phyloP scores from a whole-genome alignment of 2,329 filamentous ascomycete genomes.

The Sclerotiophoma versabilis region DNA sequence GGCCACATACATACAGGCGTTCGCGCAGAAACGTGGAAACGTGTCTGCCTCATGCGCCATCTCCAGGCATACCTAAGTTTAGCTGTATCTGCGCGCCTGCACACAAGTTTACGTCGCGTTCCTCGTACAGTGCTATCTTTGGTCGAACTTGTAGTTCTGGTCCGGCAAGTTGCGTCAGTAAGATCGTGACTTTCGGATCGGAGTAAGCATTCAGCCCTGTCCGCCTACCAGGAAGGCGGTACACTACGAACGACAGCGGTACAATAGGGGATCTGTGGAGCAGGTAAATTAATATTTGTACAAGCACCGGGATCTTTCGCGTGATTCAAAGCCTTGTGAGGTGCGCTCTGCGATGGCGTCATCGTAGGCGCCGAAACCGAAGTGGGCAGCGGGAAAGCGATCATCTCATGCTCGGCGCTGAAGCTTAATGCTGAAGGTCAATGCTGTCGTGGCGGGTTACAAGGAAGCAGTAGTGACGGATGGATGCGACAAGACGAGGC shows the following conservation, averaged over 20 bases:
- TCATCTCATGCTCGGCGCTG: neutral
- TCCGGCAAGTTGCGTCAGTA: conserved; percentile 11
- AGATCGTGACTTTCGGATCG: neutral
- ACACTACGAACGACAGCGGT: neutral
- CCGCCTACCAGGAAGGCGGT: neutral
- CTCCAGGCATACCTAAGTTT: conserved; percentile 15
- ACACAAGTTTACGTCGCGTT: conserved; percentile 38
- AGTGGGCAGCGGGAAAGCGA: no score
- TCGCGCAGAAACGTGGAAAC: conserved; percentile 1
- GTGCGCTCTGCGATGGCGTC: neutral
- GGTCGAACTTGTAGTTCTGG: conserved; percentile 1
- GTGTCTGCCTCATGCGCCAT: conserved; percentile 28
- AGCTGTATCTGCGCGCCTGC: conserved; percentile 17
- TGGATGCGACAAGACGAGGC: neutral
- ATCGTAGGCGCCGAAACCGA: no score
- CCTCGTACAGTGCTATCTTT: conserved; percentile 20
- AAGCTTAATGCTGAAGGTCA: neutral
- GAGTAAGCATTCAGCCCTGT: conserved; percentile 12
- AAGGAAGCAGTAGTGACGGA: neutral
- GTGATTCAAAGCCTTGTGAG: neutral
- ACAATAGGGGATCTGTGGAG: no score
- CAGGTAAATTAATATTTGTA: no score
- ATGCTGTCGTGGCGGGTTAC: neutral
- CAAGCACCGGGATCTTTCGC: neutral
- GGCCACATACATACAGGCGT: conserved; percentile 4